phyloP scores from a whole-genome alignment of 2,329 filamentous ascomycete genomes.

The Bipolaris bicolor region DNA sequence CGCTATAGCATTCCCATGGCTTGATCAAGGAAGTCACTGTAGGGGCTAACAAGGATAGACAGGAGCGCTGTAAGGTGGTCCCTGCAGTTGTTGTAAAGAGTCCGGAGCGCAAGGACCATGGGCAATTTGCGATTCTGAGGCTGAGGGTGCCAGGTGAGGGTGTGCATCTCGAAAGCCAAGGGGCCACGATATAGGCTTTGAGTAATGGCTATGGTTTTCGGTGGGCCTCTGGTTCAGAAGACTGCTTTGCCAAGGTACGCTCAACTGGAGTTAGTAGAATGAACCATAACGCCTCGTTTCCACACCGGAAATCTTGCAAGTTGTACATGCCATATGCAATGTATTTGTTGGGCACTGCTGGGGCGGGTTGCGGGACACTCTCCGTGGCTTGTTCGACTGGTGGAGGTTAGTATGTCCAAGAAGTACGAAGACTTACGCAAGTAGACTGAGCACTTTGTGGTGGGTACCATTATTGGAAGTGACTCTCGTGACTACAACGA shows the following conservation, averaged over 20 bases:
- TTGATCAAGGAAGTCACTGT: not conserved
- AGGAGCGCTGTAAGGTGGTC: not conserved
- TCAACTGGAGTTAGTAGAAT: not conserved
- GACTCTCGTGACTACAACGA: not conserved
- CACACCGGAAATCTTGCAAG: not conserved
- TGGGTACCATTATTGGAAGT: not conserved
- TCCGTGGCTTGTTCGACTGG: not conserved
- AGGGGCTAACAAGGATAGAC: not conserved
- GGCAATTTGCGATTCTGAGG: not conserved
- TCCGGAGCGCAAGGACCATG: not conserved
- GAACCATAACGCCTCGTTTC: not conserved
- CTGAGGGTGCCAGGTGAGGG: not conserved
- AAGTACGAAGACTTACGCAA: too few species aligned
- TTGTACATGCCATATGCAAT: not conserved
- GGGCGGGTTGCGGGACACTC: not conserved
- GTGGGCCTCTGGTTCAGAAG: not conserved
- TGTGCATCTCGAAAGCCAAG: not conserved
- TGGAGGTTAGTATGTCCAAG: not conserved
- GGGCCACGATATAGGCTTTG: not conserved
- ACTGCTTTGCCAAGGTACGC: not conserved
- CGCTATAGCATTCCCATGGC: not conserved
- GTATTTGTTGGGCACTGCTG: not conserved
- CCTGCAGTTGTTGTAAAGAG: not conserved
- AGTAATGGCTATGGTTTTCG: not conserved
- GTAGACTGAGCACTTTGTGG: not conserved